Evolutionary conservation across 2,329 filamentous ascomycete genomes (phyloP), one percentile per base, ranked within the genome.

Genomic region (Sporothrix dimorphospora): DNA sequence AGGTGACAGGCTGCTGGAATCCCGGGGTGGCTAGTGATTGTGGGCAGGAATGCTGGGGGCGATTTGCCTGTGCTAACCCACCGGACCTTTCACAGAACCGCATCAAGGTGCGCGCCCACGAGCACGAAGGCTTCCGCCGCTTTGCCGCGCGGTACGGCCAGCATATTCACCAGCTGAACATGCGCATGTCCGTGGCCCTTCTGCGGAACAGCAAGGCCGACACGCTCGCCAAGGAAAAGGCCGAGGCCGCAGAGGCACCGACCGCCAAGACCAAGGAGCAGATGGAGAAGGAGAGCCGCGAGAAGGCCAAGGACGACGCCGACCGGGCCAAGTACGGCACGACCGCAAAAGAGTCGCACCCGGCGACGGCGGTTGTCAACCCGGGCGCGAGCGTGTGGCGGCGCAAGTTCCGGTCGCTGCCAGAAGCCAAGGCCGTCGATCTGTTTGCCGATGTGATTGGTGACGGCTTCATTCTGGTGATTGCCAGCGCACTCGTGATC

Each of bases 231-330:
- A 89, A 85, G 75, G 89, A 91, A 77, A 87, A 86, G 73, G 88
- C 89, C 70, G 88, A 89, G 77, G 84, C 88, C 1, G 88, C 89
- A 70, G 88, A 89, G 77, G 83, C 88, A 14, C 88, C 89, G 9
- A 91, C 89, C 1, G 89, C 90, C 53, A 90, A 90, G 79, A 91
- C 89, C 21, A 86, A 89, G 77, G 88, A 90, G 77, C 87, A 91
- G 77, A 78, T 82, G 57, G 84, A 84, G 70, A 85, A 85, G 51
- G 88, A 91, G 53, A 34, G 34, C 40, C 69, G 69, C 76, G 88
- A 90, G 27, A 51, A 59, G 57, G 51, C 57, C 76, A 84, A 84
- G 72, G 85, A 85, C 40, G 89, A 90, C 53, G 85, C 88, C 49
- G 83, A 83, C 49, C 77, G 81, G 42, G 81, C 82, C n/a, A 84